Conservation (phyloP, 768 basidiomycete species). For the Strobilomyces confusus region DNA sequence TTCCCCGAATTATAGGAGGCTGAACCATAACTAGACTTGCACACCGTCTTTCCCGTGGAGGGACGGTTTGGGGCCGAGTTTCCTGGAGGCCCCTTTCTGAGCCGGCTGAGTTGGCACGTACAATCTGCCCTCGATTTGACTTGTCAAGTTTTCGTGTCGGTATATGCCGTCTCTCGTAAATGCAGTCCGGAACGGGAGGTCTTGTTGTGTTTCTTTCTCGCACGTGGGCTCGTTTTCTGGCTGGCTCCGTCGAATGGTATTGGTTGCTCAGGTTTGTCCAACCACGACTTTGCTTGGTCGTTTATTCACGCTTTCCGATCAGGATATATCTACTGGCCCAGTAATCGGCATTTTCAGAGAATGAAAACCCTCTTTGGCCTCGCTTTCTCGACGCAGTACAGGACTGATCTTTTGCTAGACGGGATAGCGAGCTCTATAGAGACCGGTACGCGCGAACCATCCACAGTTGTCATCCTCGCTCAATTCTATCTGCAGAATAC, state of each 20-base stretch:
- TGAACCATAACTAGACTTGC: slow-evolving; percentile 14
- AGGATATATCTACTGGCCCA: slow-evolving; percentile 42
- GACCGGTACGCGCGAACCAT: slow-evolving; percentile 29
- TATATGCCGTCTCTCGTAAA: slow-evolving; percentile 15
- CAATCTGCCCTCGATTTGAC: slow-evolving; percentile 23
- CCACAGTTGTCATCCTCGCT: background rate
- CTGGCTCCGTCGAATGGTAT: slow-evolving; percentile 34
- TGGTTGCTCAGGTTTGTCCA: slow-evolving; percentile 33
- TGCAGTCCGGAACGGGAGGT: slow-evolving; percentile 25
- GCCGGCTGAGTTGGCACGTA: slow-evolving; percentile 19
- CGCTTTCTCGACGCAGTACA: slow-evolving; percentile 34
- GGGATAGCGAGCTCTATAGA: slow-evolving; percentile 30
- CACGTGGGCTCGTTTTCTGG: slow-evolving; percentile 31
- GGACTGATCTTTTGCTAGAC: slow-evolving; percentile 36
- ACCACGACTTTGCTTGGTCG: background rate
- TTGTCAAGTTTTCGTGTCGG: slow-evolving; percentile 23
- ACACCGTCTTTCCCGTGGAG: slow-evolving; percentile 11
- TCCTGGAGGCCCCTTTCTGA: slow-evolving; percentile 35
- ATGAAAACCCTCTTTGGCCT: slow-evolving; percentile 37
- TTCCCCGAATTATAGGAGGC: background rate
- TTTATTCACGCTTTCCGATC: background rate
- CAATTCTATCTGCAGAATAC: slow-evolving; percentile 33
- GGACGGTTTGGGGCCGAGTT: slow-evolving; percentile 31
- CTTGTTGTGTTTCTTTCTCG: slow-evolving; percentile 26
- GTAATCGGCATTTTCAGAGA: slow-evolving; percentile 34